These are phyloP conservation scores for Cutaneotrichosporon cavernicola DNA, from an alignment of 1,284 basidiomycete species.

Conservation along the genomic window DNA sequence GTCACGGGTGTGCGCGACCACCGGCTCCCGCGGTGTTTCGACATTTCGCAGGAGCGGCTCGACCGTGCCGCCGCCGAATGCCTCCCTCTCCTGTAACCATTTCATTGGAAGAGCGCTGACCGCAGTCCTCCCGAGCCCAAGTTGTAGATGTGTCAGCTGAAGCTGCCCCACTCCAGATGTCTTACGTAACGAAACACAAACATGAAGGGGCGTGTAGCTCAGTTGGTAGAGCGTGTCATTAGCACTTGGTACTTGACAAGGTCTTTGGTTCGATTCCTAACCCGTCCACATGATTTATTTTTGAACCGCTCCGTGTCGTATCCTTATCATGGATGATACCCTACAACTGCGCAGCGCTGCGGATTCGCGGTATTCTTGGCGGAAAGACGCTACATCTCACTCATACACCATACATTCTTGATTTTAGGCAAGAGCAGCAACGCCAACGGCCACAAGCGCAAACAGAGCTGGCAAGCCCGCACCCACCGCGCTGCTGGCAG, in stretches of 20 bases:
- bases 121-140: neutral
- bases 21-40: constrained; percentile 12
- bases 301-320: neutral
- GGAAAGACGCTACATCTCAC: neutral
- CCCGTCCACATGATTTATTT: neutral
- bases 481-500: neutral
- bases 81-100: constrained; percentile 1
- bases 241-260: constrained; percentile 1
- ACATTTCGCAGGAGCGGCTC: constrained; percentile 14
- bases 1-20: constrained; percentile 26
- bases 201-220: neutral
- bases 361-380: neutral
- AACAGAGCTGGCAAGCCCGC: neutral
- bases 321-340: neutral
- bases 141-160: neutral
- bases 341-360: neutral
- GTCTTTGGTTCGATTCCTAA: constrained; percentile 6
- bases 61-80: neutral
- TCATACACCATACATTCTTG: neutral
- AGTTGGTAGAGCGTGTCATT: constrained; percentile 9
- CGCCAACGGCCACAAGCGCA: constrained; percentile 1
- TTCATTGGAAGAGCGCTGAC: neutral
- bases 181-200: neutral
- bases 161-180: neutral
- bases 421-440: neutral